Base-by-base conservation (phyloP, 2,329 filamentous ascomycete genomes). In the Pyrenophora graminea region DNA sequence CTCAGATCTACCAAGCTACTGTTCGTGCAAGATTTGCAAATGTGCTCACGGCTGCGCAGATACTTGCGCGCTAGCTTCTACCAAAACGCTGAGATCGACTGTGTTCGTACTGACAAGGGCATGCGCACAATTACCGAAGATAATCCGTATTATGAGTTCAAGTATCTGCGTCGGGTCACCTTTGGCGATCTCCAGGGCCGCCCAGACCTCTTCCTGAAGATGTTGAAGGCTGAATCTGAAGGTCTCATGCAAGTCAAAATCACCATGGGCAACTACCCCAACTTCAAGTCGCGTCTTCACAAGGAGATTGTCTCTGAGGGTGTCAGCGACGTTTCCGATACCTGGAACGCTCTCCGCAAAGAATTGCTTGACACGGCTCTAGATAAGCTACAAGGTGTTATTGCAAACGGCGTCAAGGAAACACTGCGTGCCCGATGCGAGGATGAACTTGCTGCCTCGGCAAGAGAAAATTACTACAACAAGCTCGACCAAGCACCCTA, bases 201-300 rank as follows among this genome's bases (percentile, higher is more conserved):
- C 45, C 94, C 94, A 1, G 92, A 97, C 59, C 80, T 96, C 21
- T 99, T 94, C 71, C 78, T 99, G 48, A 93, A 95, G 76, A 99
- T 99, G 94, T 85, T 97, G 73, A 95, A 91, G 71, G 94, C 94
- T 1, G 94, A 99, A 72, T 89, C 94, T 65, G 94, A 99, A 71
- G 92, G 93, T 2, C 79, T 99, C 1, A 83, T 99, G 12, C 90
- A 96, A 52, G 90, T 99, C 47, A 86, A 85, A 61, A 84, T 97
- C 15, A 83, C 83, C 12, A 82, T 97, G 71, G 85, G 90, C 63
- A 85, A 88, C 48, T 86, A 89, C 62, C 84, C 87, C 6, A 83
- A 87, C 30, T 92, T 96, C 77, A 86, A 86, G 51, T 83, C 85
- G 43, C 85, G 88, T 45, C 82, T 99, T 4, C 88, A 91, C 68